phyloP scores from a whole-genome alignment of 2,329 filamentous ascomycete species.

The Tolypocladium sp. region DNA sequence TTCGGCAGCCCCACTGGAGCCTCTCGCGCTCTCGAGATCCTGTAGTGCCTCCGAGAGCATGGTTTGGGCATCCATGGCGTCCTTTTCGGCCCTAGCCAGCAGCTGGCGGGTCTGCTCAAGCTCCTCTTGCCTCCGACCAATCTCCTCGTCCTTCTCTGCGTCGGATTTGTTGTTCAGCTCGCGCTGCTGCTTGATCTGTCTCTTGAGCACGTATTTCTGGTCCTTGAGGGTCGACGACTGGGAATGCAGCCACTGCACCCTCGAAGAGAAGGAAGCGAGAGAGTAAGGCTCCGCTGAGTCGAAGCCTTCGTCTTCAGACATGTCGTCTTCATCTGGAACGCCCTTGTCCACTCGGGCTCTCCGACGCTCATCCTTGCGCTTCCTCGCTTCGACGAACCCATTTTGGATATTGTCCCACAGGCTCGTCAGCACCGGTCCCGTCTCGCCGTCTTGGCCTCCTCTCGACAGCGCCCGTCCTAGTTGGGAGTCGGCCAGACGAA shows the following conservation, averaged over 20 bases:
- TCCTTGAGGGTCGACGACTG: conserved; percentile 73
- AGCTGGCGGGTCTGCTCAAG: conserved; percentile 34
- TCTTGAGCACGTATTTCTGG: conserved; percentile 80
- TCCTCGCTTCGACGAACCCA: conserved; percentile 43
- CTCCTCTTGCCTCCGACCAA: conserved; percentile 49
- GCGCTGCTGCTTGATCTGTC: conserved; percentile 91
- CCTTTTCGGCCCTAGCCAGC: conserved; percentile 26
- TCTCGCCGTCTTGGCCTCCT: conserved; percentile 36
- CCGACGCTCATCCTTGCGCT: conserved; percentile 43
- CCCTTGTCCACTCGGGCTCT: conserved; percentile 47
- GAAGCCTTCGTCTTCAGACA: conserved; percentile 53
- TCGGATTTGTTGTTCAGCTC: conserved; percentile 87
- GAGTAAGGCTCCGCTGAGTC: conserved; percentile 56
- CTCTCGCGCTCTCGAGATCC: conserved; percentile 33
- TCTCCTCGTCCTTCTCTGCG: conserved; percentile 54
- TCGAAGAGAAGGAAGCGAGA: conserved; percentile 64
- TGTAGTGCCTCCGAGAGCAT: conserved; percentile 38
- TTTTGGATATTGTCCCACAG: conserved; percentile 49
- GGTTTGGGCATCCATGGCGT: conserved; percentile 30
- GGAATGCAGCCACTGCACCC: conserved; percentile 69
- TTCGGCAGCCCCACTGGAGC: conserved; percentile 13
- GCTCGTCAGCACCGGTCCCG: conserved; percentile 42
- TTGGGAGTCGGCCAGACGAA: conserved; percentile 40
- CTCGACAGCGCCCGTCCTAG: conserved; percentile 23
- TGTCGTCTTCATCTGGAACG: conserved; percentile 47